phyloP scores from a whole-genome alignment of 106 monocot genomes.

The Hemerocallis citrina region DNA sequence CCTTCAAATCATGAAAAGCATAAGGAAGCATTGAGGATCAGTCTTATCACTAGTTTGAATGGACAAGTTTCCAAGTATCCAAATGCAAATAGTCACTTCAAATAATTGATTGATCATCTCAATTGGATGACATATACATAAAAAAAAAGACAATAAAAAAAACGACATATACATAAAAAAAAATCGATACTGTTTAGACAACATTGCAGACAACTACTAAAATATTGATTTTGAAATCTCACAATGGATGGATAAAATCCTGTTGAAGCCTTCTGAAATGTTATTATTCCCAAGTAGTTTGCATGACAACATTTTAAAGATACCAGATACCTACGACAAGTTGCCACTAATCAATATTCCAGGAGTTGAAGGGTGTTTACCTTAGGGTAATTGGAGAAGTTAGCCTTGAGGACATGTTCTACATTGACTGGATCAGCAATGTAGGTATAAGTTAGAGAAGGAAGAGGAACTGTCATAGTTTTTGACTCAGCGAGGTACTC shows the following conservation, averaged over 20 bases:
- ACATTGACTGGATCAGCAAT: conserved; percentile 70
- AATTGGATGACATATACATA: no score
- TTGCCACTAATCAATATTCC: no score
- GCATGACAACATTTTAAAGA: no score
- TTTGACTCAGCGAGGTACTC: conserved; percentile 48
- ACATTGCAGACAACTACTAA: no score
- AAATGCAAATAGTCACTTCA: no score
- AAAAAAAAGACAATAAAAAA: neutral
- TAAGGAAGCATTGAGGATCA: neutral
- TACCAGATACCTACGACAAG: no score
- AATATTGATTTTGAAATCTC: no score
- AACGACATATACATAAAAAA: neutral
- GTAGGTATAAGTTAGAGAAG: conserved; percentile 72
- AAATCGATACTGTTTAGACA: no score
- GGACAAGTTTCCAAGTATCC: neutral
- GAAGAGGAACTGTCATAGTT: conserved; percentile 62
- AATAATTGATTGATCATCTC: no score
- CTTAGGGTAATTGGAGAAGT: conserved; percentile 83
- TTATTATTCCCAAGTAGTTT: neutral
- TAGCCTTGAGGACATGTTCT: conserved; percentile 67
- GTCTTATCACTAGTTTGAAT: no score
- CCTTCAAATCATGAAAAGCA: conserved; percentile 24
- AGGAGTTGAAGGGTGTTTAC: conserved; percentile 8
- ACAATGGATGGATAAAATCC: no score
- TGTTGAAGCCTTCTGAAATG: no score